Evolutionary conservation across 148 eudicot species (phyloP).

Genomic region (Fallopia convolvulus): DNA sequence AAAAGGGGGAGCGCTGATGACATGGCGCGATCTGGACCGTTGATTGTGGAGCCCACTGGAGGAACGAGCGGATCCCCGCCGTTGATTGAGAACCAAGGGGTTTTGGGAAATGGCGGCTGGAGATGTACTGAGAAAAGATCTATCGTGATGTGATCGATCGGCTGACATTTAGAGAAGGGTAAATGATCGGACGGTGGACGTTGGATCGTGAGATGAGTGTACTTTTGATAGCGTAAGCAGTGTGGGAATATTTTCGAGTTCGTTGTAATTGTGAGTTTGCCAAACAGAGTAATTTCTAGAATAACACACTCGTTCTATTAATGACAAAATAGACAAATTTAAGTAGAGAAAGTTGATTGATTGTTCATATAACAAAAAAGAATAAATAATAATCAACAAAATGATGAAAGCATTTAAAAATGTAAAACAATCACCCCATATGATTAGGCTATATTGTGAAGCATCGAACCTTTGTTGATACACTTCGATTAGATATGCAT

Average conservation of each 20-base stretch:
- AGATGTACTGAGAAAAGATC: neutral
- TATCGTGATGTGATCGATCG: slow-evolving; percentile 3
- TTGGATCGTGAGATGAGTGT: neutral
- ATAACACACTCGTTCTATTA: neutral
- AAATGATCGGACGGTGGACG: neutral
- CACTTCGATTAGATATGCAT: too few species aligned
- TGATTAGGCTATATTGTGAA: too few species aligned
- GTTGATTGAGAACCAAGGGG: neutral
- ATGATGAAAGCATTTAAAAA: too few species aligned
- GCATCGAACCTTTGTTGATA: too few species aligned
- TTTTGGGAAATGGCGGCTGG: slow-evolving; percentile 9
- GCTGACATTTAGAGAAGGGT: neutral
- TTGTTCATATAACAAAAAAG: too few species aligned
- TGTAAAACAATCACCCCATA: too few species aligned
- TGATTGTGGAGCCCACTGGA: neutral
- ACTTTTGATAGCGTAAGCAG: neutral
- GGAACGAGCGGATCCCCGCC: neutral
- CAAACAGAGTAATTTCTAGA: neutral
- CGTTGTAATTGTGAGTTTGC: neutral
- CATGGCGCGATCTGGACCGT: neutral
- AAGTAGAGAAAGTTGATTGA: neutral
- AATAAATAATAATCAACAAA: too few species aligned
- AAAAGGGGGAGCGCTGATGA: neutral
- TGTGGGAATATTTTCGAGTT: neutral
- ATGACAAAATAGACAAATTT: neutral